Evolutionary conservation across 305 asterid species (phyloP), one percentile per base, ranked within the genome.

Genomic region (Nicotiana rustica): DNA sequence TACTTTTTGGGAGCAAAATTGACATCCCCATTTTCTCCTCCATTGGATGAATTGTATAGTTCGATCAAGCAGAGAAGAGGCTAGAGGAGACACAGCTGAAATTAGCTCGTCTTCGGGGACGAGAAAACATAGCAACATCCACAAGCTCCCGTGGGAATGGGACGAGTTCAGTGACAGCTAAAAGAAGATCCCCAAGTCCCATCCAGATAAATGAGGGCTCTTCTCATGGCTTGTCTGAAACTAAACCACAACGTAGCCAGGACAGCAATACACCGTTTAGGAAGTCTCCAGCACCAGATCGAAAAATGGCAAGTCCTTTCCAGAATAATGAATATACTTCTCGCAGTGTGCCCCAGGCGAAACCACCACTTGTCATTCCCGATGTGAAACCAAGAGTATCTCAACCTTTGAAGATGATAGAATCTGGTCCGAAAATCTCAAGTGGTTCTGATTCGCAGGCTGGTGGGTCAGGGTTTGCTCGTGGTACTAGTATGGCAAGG

Each of bases 31-130:
- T 29, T 80, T 47, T 65, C 13, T 41, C 66, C 49, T 57, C 57
- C 33, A 80, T 69, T 84, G 83, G 64, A 71, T 77, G 84, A 80
- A 36, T 67, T 55, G 67, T 86, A 87, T 93, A 96, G 98, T 97
- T 92, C 84, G 85, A 82, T 65, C 89, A 85, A 69, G 94, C 97
- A 64, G 93, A 91, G 83, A 93, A 77, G 85, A 92, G 91, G 83
- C 85, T 92, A 89, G 92, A 89, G 62, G 94, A 90, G 77, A 91
- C 95, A 60, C 90, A 93, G 82, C 71, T 4, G 83, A 92, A 93
- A 82, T 83, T 96, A 89, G 97, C 92, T 85, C 90, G 89, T 47
- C 88, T 85, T 86, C 90, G 91, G 81, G 92, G 92, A 33, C 86
- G 84, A 59, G 90, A 83, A 78, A 80, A 52, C 80, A 47, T 80